A percentile compares a stretch with the other conserved stretches of the same genome.
phyloP scores from a whole-genome alignment of 805 yeast genomes.

The Pichia gijzeniarum region DNA sequence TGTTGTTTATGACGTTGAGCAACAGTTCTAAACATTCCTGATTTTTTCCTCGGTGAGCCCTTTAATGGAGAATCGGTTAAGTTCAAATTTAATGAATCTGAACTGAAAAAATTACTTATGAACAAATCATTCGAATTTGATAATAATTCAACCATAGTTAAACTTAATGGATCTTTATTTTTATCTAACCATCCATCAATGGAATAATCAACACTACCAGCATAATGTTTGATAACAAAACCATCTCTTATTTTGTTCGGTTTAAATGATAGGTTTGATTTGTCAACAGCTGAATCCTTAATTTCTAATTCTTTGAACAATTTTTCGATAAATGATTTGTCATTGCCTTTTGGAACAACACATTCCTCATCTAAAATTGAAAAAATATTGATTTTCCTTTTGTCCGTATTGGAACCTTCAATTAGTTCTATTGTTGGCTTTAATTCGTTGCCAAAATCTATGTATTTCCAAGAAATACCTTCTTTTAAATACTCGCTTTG shows the following conservation, averaged over 20 bases:
- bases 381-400: constrained; percentile 63
- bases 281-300: constrained; percentile 22
- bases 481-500: constrained; percentile 55
- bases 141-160: constrained; percentile 57
- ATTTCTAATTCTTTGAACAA: constrained; percentile 59
- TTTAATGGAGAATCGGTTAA: constrained; percentile 27
- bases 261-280: constrained; percentile 43
- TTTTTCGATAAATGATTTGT: constrained; percentile 75
- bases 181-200: constrained; percentile 92
- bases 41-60: constrained; percentile 18
- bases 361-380: constrained; percentile 92
- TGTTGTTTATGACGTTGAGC: constrained; percentile 89
- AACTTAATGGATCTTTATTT: constrained; percentile 89
- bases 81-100: constrained; percentile 15
- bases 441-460: constrained; percentile 91
- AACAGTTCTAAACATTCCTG: constrained; percentile 60
- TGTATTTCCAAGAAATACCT: constrained; percentile 61
- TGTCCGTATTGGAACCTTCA: constrained; percentile 49
- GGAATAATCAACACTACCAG: constrained; percentile 92
- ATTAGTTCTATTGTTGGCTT: constrained; percentile 92
- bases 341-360: constrained; percentile 86
- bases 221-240: constrained; percentile 85
- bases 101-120: constrained; percentile 47
- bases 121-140: constrained; percentile 51
- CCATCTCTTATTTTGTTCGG: constrained; percentile 73